Evolutionary conservation across 2,329 filamentous ascomycete genomes (phyloP), one percentile per base, ranked within the genome.

Genomic region (Colletotrichum sojae): DNA sequence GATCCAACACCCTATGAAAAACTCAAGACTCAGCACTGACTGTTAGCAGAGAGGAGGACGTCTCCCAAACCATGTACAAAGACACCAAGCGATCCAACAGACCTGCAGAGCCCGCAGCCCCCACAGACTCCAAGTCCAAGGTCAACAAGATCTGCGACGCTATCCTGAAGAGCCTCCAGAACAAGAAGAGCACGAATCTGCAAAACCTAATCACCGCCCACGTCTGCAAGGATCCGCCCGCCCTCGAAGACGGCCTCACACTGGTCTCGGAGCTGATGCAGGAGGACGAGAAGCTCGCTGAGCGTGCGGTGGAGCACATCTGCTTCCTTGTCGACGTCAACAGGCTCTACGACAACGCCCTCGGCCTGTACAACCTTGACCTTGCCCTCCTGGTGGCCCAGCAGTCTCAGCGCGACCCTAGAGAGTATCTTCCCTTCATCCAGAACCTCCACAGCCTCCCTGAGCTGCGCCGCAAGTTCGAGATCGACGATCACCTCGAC

Each of bases 271-370:
- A 90, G 62, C 83, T 99, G 43, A 88, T 90, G 84, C 86, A 88
- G 63, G 87, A 91, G 73, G 89, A 92, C 57, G 84, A 89, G 49
- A 87, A 90, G 60, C 86, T 95, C 73, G 94, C 94, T 0, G 95
- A 98, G 73, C 92, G 91, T 78, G 95, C 95, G 0, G 92, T 98
- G 22, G 94, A 98, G 77, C 96, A 99, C 76, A 98, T 99, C 69
- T 98, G 94, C 84, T 99, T 99, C 85, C 87, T 99, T 49, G 94
- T 95, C 0, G 96, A 99, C 79, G 92, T 97, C 53, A 97, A 98
- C 78, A 90, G 91, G 46, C 88, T 99, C 0, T 99, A 97, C 75
- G 94, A 98, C 71, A 91, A 95, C 69, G 93, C 96, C 0, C 85
- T 99, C 2, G 95, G 95, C 1, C 85, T 98, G 2, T 99, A 99